A percentile compares a stretch with the other conserved stretches of the same genome.
Conservation (phyloP, 2,329 filamentous ascomycete genomes). For the Pyricularia pennisetigena region DNA sequence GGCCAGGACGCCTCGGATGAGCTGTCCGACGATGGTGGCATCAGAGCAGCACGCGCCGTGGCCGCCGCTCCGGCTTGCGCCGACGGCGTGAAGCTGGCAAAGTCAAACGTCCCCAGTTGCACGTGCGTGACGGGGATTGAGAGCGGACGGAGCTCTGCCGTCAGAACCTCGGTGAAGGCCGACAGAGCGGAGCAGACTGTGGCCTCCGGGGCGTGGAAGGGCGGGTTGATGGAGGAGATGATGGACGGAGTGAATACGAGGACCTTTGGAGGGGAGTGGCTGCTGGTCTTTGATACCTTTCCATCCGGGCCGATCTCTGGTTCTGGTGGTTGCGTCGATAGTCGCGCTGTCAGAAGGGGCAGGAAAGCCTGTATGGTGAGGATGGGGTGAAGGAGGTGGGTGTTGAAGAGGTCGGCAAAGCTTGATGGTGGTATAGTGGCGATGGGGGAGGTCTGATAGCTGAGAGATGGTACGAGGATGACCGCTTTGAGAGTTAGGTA, state of each 20-base stretch:
- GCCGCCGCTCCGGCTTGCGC: conserved; percentile 22
- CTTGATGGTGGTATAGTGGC: conserved; percentile 74
- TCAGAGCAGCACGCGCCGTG: background rate
- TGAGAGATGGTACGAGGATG: conserved; percentile 71
- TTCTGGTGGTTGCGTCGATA: conserved; percentile 17
- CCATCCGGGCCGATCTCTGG: conserved; percentile 28
- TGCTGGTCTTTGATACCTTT: conserved; percentile 16
- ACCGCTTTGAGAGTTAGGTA: conserved; percentile 68
- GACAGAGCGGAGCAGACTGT: conserved; percentile 79
- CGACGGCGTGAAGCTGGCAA: conserved; percentile 52
- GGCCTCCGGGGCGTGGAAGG: conserved; percentile 78
- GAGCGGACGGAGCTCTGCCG: conserved; percentile 67
- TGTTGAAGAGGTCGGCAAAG: conserved; percentile 87
- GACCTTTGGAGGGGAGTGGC: conserved; percentile 53
- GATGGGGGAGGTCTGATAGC: conserved; percentile 75
- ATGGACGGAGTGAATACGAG: conserved; percentile 73
- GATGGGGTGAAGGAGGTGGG: conserved; percentile 82
- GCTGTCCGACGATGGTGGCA: conserved; percentile 33
- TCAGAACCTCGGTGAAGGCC: conserved; percentile 72
- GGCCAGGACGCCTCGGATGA: conserved; percentile 55
- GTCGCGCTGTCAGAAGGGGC: conserved; percentile 57
- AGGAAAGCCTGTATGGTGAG: conserved; percentile 83
- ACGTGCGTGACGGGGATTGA: conserved; percentile 76
- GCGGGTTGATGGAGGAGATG: conserved; percentile 67
- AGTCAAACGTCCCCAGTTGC: conserved; percentile 85